phyloP scores from a whole-genome alignment of 2,329 filamentous ascomycete genomes.

The Colletotrichum noveboracense region DNA sequence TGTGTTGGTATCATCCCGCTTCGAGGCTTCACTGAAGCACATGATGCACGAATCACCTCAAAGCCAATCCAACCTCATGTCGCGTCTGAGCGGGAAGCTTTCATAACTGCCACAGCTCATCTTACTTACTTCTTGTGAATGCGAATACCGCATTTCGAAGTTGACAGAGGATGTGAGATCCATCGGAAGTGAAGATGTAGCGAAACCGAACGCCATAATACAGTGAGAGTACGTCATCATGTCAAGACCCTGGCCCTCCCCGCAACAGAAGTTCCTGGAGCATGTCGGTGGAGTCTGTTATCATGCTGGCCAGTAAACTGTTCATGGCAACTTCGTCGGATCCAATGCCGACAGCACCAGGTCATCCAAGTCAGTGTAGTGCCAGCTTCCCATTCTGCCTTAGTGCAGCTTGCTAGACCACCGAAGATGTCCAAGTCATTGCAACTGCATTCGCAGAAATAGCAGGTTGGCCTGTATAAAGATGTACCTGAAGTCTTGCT shows the following conservation, averaged over 20 bases:
- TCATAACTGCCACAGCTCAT: neutral
- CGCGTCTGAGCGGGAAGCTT: neutral
- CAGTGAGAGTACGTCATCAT: neutral
- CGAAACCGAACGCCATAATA: neutral
- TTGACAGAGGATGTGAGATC: neutral
- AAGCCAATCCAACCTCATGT: neutral
- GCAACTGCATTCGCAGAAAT: neutral
- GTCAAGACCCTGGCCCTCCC: neutral
- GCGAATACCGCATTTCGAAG: neutral
- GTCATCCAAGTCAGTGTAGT: neutral
- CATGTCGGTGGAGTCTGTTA: neutral
- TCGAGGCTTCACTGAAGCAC: neutral
- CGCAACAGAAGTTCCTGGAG: slow-evolving; percentile 2
- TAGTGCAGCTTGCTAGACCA: neutral
- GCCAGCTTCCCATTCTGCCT: neutral
- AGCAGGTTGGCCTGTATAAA: neutral
- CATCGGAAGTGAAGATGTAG: neutral
- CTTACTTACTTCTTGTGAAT: neutral
- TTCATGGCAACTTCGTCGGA: neutral
- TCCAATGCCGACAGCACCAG: neutral
- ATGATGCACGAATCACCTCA: neutral
- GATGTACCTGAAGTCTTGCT: neutral
- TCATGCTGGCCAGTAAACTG: neutral
- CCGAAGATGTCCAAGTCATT: neutral
- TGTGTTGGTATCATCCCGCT: neutral